Percentiles rank a stretch among this genome's conserved stretches.
These are phyloP conservation scores for Schoenoplectus tabernaemontani DNA, from an alignment of 202 grass and related monocot species.

Conservation along the genomic window DNA sequence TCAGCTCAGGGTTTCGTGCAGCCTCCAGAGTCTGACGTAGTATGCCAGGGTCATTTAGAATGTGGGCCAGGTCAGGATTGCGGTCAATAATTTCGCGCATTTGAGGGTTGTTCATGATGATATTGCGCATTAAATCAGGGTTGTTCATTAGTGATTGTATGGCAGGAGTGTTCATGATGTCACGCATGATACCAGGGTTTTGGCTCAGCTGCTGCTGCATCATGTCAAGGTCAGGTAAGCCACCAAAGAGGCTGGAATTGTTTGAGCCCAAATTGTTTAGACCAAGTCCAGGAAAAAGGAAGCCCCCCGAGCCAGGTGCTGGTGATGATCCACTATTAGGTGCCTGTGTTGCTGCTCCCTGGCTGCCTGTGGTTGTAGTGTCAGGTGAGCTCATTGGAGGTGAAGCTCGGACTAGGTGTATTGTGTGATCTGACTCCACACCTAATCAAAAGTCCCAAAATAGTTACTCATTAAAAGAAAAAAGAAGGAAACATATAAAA, in stretches of 20 bases:
- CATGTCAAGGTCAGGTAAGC: constrained; percentile 58
- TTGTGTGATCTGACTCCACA: constrained; percentile 86
- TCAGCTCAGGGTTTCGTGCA: constrained; percentile 85
- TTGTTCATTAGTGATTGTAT: constrained; percentile 92
- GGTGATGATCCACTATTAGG: constrained; percentile 32
- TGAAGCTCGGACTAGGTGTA: constrained; percentile 79
- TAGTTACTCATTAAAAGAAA: background rate
- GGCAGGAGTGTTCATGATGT: constrained; percentile 86
- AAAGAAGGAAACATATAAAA: background rate
- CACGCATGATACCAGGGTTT: constrained; percentile 89
- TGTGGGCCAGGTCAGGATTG: constrained; percentile 91
- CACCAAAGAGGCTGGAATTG: constrained; percentile 35
- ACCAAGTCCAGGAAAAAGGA: constrained; percentile 52
- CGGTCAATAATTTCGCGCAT: constrained; percentile 88
- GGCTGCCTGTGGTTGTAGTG: constrained; percentile 37
- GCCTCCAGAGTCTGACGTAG: constrained; percentile 96
- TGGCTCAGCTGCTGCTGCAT: constrained; percentile 90
- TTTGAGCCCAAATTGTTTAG: constrained; percentile 35
- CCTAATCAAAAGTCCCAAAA: constrained; percentile 33
- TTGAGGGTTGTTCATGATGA: constrained; percentile 95
- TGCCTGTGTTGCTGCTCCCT: constrained; percentile 35
- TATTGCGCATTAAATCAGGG: constrained; percentile 81
- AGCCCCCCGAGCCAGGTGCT: constrained; percentile 39
- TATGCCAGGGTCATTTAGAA: constrained; percentile 81
- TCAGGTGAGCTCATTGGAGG: constrained; percentile 31